Percentiles rank a stretch among this genome's conserved stretches.
phyloP scores from a whole-genome alignment of 495 filamentous ascomycete genomes.

The Hyaloscypha finlandica region DNA sequence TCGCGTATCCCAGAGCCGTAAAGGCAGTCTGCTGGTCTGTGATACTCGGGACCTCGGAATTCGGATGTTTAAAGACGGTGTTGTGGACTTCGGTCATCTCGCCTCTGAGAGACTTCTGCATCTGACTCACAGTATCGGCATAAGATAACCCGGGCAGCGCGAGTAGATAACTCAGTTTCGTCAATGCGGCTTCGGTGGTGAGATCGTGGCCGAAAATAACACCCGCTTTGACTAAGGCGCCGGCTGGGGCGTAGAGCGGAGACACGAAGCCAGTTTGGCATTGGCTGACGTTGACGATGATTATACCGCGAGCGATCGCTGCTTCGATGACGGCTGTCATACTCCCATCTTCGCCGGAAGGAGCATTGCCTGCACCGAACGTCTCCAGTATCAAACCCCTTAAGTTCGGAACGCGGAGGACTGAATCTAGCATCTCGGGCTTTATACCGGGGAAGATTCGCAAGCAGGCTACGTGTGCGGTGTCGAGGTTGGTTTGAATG shows the following conservation, averaged over 20 bases:
- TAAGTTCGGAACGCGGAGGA: constrained; percentile 75
- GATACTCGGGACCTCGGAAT: constrained; percentile 47
- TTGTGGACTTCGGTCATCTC: constrained; percentile 77
- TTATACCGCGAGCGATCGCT: constrained; percentile 77
- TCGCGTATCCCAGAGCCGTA: constrained; percentile 78
- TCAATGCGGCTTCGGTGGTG: constrained; percentile 91
- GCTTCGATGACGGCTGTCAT: constrained; percentile 78
- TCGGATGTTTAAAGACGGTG: constrained; percentile 67
- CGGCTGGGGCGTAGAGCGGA: constrained; percentile 90
- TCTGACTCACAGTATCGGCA: constrained; percentile 64
- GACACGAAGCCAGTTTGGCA: constrained; percentile 87
- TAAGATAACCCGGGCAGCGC: constrained; percentile 63
- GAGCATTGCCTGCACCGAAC: constrained; percentile 94
- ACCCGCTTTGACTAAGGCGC: constrained; percentile 80
- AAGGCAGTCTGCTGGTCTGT: constrained; percentile 53
- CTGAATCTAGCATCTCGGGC: constrained; percentile 91
- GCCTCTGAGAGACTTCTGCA: constrained; percentile 77
- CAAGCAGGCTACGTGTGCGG: constrained; percentile 86
- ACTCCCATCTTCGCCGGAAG: constrained; percentile 77
- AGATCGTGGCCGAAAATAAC: constrained; percentile 93
- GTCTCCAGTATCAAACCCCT: constrained; percentile 90
- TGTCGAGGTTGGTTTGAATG: constrained; percentile 78
- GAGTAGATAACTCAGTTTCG: constrained; percentile 89
- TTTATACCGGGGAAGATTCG: constrained; percentile 95
- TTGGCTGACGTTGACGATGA: constrained; percentile 93